A percentile compares a stretch with the other conserved stretches of the same genome.
phyloP scores from a whole-genome alignment of 2,329 filamentous ascomycete species.

The Trichoderma breve region DNA sequence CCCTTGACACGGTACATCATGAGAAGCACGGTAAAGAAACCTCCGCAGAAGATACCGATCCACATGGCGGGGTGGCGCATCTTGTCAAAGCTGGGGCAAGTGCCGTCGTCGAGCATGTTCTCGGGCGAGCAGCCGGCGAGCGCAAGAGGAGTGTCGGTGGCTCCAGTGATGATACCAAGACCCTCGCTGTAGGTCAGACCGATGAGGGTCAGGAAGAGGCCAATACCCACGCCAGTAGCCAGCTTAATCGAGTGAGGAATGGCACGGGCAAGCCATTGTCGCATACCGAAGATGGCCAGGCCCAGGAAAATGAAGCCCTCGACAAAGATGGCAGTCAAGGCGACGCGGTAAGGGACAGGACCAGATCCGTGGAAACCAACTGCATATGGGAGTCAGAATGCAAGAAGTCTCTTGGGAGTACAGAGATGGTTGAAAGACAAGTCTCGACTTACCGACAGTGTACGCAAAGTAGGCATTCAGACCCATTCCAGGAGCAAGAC shows the following conservation, averaged over 20 bases:
- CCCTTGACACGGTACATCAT: constrained; percentile 87
- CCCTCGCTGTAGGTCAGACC: constrained; percentile 78
- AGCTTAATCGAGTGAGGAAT: constrained; percentile 85
- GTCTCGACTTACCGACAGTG: constrained; percentile 43
- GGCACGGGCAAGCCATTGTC: constrained; percentile 82
- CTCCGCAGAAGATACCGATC: constrained; percentile 85
- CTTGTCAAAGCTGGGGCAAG: constrained; percentile 63
- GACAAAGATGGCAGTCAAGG: constrained; percentile 82
- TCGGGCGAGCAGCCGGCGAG: constrained; percentile 66
- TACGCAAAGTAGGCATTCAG: constrained; percentile 87
- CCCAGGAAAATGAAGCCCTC: constrained; percentile 84
- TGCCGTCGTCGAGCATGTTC: constrained; percentile 44
- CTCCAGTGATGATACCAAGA: constrained; percentile 74
- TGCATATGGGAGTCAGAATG: constrained; percentile 9
- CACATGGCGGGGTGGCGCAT: constrained; percentile 84
- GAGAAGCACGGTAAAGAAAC: constrained; percentile 73
- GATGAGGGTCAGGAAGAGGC: constrained; percentile 75
- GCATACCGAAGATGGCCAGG: constrained; percentile 74
- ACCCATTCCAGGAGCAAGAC: constrained; percentile 49
- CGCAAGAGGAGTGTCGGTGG: constrained; percentile 65
- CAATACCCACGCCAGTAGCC: constrained; percentile 81
- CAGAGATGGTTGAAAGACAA: not conserved
- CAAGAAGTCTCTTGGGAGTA: not conserved
- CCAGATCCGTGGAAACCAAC: constrained; percentile 76
- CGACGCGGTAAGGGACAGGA: constrained; percentile 69